These are phyloP conservation scores for Neoboletus brunneissimus DNA, from an alignment of 768 basidiomycete species.

Conservation along the genomic window DNA sequence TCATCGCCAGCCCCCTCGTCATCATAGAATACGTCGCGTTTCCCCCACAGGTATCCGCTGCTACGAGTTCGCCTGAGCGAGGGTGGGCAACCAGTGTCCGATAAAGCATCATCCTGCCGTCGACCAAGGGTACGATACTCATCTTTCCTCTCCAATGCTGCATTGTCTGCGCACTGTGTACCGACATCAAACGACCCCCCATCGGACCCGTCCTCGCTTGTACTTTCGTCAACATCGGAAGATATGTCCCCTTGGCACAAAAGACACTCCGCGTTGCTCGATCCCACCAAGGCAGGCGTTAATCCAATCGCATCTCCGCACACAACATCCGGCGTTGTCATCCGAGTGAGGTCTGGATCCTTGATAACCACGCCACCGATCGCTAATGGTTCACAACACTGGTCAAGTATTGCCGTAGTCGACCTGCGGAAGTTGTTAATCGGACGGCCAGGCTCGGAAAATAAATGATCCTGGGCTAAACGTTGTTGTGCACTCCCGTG, in stretches of 20 bases:
- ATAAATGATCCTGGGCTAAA: background rate
- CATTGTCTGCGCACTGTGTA: background rate
- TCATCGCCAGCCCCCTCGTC: slow-evolving; percentile 1
- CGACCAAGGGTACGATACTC: background rate
- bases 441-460: too few species aligned
- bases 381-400: background rate
- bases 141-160: background rate
- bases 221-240: background rate
- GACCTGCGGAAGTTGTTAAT: background rate
- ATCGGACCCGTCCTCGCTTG: background rate
- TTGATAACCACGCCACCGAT: background rate
- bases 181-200: background rate
- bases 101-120: background rate
- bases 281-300: too few species aligned
- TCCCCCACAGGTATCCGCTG: background rate
- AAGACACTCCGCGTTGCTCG: background rate
- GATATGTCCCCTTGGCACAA: background rate
- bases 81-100: background rate
- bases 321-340: background rate
- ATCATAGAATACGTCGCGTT: background rate
- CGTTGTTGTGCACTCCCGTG: background rate
- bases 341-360: background rate
- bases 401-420: background rate
- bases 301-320: background rate
- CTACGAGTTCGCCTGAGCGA: background rate